A percentile compares a stretch with the other conserved stretches of the same genome.
Conservation (phyloP, 495 filamentous ascomycete genomes). For the Lepidopterella palustris region DNA sequence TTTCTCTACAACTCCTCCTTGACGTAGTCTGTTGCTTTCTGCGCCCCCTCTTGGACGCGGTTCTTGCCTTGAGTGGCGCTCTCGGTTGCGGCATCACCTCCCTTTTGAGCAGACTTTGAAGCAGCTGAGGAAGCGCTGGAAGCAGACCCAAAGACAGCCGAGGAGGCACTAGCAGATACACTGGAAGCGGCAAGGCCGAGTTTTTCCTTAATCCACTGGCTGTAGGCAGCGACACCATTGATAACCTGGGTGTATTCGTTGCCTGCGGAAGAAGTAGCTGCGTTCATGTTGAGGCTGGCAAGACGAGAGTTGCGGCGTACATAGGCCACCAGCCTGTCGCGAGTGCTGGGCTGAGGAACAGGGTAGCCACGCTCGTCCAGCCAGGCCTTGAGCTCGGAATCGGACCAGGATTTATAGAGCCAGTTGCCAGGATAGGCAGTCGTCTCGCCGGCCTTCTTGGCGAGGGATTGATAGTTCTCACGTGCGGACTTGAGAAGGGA, state of each 20-base stretch:
- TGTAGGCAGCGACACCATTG: conserved; percentile 47
- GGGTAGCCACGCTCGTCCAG: conserved; percentile 84
- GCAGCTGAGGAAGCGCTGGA: conserved; percentile 22
- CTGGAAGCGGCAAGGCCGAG: conserved; percentile 43
- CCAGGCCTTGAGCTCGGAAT: conserved; percentile 73
- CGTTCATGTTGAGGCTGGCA: conserved; percentile 58
- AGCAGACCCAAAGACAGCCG: conserved; percentile 1
- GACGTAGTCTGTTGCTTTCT: conserved; percentile 41
- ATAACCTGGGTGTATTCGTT: conserved; percentile 59
- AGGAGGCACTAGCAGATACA: conserved; percentile 23
- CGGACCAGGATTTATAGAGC: conserved; percentile 83
- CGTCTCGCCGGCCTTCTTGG: conserved; percentile 78
- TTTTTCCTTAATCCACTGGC: conserved; percentile 68
- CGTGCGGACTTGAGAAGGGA: conserved; percentile 69
- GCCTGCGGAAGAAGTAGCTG: conserved; percentile 74
- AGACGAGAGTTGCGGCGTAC: conserved; percentile 88
- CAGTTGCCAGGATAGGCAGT: conserved; percentile 87
- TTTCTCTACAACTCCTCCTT: conserved; percentile 35
- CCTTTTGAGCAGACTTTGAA: conserved; percentile 29
- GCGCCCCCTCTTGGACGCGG: background rate
- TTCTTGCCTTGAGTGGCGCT: conserved; percentile 36
- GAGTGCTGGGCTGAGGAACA: conserved; percentile 75
- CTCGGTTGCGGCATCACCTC: conserved; percentile 57
- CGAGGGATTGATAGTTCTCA: conserved; percentile 70
- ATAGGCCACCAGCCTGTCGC: conserved; percentile 79